Conservation (phyloP, 352 stramenopile species). For the Phytophthora pini region DNA sequence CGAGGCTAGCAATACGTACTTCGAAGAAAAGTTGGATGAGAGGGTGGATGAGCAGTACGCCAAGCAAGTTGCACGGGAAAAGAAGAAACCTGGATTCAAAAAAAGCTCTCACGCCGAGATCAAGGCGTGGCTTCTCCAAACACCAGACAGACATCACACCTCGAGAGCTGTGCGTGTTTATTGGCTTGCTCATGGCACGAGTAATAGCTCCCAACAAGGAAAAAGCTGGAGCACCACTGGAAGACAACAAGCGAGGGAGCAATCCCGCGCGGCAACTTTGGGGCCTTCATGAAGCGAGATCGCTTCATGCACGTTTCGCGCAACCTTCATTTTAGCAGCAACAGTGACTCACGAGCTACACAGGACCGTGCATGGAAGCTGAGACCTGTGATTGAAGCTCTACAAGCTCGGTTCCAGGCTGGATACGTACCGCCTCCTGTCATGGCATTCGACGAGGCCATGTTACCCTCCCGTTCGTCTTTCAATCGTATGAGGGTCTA, state of each 20-base stretch:
- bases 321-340: background rate
- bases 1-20: no score
- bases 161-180: background rate
- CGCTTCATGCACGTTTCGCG: background rate
- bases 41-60: no score
- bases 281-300: background rate
- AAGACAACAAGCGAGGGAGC: background rate
- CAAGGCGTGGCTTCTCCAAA: no score
- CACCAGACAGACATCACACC: no score
- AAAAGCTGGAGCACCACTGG: background rate
- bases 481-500: slow-evolving; percentile 1
- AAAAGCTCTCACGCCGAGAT: no score
- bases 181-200: background rate
- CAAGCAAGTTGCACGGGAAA: no score
- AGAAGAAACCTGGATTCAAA: no score
- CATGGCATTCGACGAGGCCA: background rate
- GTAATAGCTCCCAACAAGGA: background rate
- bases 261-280: background rate
- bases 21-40: no score
- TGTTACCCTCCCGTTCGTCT: background rate
- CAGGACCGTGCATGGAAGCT: background rate
- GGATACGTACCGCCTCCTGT: background rate
- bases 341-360: background rate
- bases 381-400: background rate
- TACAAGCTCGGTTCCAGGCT: background rate